These are phyloP conservation scores for Hebeloma cylindrosporum DNA, from an alignment of 768 basidiomycete genomes.

Conservation along the genomic window DNA sequence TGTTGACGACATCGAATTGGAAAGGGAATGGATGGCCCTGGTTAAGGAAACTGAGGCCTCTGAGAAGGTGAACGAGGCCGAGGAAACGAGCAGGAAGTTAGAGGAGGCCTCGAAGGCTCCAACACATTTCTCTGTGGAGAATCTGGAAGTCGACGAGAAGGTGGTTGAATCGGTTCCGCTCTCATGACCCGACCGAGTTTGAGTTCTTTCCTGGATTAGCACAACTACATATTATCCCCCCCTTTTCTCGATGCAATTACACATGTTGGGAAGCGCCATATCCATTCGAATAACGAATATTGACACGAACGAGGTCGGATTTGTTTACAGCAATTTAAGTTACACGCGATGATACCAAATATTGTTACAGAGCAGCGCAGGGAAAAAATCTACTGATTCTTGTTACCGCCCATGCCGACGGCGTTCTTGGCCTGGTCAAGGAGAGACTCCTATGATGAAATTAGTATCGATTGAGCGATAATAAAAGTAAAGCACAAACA, in stretches of 20 bases:
- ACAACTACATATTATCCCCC: too few relatives aligned
- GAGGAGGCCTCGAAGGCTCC: slow-evolving; percentile 4
- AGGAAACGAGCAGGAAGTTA: slow-evolving; percentile 12
- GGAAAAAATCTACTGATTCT: slow-evolving; percentile 15
- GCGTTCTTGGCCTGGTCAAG: slow-evolving; percentile 53
- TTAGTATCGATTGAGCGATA: background rate
- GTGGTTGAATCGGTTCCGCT: background rate
- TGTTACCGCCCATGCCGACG: slow-evolving; percentile 43
- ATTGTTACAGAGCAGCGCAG: slow-evolving; percentile 9
- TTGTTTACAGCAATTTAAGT: too few relatives aligned
- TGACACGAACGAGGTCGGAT: too few relatives aligned
- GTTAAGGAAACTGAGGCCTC: slow-evolving; percentile 33
- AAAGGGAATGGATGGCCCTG: slow-evolving; percentile 64
- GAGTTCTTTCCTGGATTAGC: background rate
- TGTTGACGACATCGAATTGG: slow-evolving; percentile 49
- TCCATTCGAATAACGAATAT: too few relatives aligned
- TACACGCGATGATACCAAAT: background rate
- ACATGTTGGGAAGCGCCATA: too few relatives aligned
- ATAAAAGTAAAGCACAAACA: slow-evolving; percentile 23
- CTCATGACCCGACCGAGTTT: too few relatives aligned
- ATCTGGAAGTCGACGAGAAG: background rate
- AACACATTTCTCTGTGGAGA: background rate
- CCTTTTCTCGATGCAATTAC: too few relatives aligned
- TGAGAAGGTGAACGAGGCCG: slow-evolving; percentile 7
- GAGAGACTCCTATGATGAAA: slow-evolving; percentile 35